phyloP scores from a whole-genome alignment of 768 basidiomycete species.

The Lactifluus pinguis region DNA sequence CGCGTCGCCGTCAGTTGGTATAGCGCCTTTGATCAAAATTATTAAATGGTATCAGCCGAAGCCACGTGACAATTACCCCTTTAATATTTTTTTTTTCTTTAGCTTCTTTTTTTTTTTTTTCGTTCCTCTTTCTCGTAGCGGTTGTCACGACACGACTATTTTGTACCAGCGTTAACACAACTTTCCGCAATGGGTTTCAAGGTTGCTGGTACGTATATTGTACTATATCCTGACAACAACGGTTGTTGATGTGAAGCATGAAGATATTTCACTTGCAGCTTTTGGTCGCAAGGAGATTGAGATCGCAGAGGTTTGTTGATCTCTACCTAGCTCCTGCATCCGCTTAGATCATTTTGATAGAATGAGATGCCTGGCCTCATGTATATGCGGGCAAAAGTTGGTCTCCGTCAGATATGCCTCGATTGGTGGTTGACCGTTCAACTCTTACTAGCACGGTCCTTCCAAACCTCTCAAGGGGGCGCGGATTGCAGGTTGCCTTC shows the following conservation, averaged over 20 bases:
- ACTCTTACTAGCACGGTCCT: slow-evolving; percentile 52
- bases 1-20: neutral
- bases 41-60: neutral
- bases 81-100: slow-evolving; percentile 2
- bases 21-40: neutral
- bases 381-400: slow-evolving; percentile 81
- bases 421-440: slow-evolving; percentile 15
- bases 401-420: slow-evolving; percentile 14
- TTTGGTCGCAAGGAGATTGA: slow-evolving; percentile 99
- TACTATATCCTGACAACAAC: neutral
- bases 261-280: slow-evolving; percentile 93
- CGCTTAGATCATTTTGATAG: slow-evolving; percentile 30
- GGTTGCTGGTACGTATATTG: slow-evolving; percentile 58
- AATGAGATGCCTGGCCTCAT: slow-evolving; percentile 96
- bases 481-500: slow-evolving; percentile 94
- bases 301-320: slow-evolving; percentile 79
- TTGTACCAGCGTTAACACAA: neutral
- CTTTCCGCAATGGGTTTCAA: slow-evolving; percentile 66
- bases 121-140: slow-evolving; percentile 20
- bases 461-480: slow-evolving; percentile 87
- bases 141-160: neutral
- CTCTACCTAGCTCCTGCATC: slow-evolving; percentile 16
- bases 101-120: slow-evolving; percentile 13
- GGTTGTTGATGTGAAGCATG: slow-evolving; percentile 11
- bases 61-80: neutral